Conservation (phyloP, 371 early-diverging fungal genomes). For the Conidiobolus incongruus region DNA sequence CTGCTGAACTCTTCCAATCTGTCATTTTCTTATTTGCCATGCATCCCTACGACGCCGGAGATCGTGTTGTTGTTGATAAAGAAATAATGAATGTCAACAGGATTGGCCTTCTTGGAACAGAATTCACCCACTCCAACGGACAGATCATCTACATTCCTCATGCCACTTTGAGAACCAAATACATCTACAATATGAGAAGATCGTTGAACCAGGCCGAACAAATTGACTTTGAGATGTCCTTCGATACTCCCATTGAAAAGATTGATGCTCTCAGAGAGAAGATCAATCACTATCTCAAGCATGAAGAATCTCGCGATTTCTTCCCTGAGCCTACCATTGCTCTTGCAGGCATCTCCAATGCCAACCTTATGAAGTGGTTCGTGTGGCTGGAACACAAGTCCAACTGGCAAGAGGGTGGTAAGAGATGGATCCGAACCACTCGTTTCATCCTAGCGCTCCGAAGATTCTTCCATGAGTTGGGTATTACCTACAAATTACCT, state of each 20-base stretch:
- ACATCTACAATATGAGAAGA: conserved; percentile 53
- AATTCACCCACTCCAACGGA: conserved; percentile 36
- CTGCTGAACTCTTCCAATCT: conserved; percentile 27
- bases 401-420: conserved; percentile 52
- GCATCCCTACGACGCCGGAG: conserved; percentile 19
- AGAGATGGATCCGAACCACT: conserved; percentile 22
- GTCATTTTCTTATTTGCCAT: conserved; percentile 31
- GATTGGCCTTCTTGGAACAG: conserved; percentile 14
- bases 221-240: conserved; percentile 31
- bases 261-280: conserved; percentile 21
- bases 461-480: conserved; percentile 1
- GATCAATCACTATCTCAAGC: conserved; percentile 27
- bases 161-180: conserved; percentile 28
- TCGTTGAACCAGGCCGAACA: conserved; percentile 38
- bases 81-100: conserved; percentile 15
- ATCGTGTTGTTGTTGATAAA: conserved; percentile 12
- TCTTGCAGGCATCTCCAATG: conserved; percentile 19
- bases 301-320: conserved; percentile 31
- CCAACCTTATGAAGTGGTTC: conserved; percentile 26
- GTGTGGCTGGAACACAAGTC: conserved; percentile 40
- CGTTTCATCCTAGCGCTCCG: conserved; percentile 4
- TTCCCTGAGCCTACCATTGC: conserved; percentile 29
- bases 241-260: conserved; percentile 32
- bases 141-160: conserved; percentile 52
- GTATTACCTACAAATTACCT: not conserved